Evolutionary conservation across 2,329 filamentous ascomycete species (phyloP).

Genomic region (Diaporthe citrichinensis): DNA sequence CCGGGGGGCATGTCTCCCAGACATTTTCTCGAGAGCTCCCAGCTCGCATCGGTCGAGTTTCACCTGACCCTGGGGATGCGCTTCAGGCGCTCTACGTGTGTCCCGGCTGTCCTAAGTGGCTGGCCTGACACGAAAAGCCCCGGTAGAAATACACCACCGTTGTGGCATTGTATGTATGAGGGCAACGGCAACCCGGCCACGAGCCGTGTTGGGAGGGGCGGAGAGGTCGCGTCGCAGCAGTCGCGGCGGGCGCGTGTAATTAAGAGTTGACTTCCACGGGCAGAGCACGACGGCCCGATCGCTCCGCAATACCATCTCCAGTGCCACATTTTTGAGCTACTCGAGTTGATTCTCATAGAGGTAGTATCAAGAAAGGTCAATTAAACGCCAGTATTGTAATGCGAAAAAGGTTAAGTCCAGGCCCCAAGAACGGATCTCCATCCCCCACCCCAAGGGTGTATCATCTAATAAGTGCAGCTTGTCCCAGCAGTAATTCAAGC

Average conservation of each 20-base stretch:
- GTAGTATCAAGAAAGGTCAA: conserved; percentile 37
- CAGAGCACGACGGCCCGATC: not conserved
- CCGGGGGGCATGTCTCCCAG: not conserved
- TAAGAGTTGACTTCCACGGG: not conserved
- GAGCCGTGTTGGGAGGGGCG: too few relatives aligned
- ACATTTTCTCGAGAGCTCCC: not conserved
- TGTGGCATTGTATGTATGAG: not conserved
- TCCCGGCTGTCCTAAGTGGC: too few relatives aligned
- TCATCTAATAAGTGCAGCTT: conserved; percentile 32
- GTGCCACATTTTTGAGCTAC: not conserved
- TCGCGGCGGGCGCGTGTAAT: not conserved
- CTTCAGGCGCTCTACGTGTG: not conserved
- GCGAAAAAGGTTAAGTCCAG: conserved; percentile 26
- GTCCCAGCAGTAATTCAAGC: conserved; percentile 27
- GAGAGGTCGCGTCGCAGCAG: not conserved
- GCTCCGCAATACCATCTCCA: not conserved
- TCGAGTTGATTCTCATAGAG: not conserved
- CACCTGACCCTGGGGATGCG: not conserved
- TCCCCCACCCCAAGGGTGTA: conserved; percentile 3
- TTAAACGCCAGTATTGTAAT: conserved; percentile 46
- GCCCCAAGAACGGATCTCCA: conserved; percentile 7
- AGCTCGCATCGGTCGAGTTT: not conserved
- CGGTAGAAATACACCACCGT: not conserved
- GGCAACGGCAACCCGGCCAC: too few relatives aligned
- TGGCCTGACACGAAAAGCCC: not conserved